phyloP scores from a whole-genome alignment of 208 protist species.

The Trypanosoma conorhini region DNA sequence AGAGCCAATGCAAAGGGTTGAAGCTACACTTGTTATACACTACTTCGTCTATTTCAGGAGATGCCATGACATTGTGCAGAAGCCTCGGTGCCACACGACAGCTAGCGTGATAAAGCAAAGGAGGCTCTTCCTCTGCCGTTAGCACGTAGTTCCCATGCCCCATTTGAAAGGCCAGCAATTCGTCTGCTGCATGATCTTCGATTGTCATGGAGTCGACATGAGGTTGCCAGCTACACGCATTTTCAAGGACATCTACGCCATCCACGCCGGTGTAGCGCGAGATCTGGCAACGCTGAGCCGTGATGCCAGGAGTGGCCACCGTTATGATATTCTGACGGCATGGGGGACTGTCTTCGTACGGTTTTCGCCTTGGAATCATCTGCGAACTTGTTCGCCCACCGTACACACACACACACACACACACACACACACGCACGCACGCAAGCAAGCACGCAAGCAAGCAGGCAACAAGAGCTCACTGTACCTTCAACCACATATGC shows the following conservation, averaged over 20 bases:
- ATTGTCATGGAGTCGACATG: neutral
- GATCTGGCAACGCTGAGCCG: slow-evolving; percentile 58
- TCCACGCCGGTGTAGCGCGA: slow-evolving; percentile 73
- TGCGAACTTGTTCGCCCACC: neutral
- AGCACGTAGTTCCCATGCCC: slow-evolving; percentile 14
- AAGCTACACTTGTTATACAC: slow-evolving; percentile 44
- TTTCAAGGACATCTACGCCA: slow-evolving; percentile 66
- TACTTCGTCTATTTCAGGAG: slow-evolving; percentile 78
- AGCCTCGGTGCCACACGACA: slow-evolving; percentile 67
- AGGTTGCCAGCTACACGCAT: slow-evolving; percentile 42
- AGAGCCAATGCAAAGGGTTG: slow-evolving; percentile 68
- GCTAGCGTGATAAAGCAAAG: slow-evolving; percentile 52
- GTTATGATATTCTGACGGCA: slow-evolving; percentile 79
- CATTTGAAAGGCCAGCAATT: neutral
- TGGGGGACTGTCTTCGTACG: slow-evolving; percentile 61
- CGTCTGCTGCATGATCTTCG: neutral
- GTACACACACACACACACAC: neutral
- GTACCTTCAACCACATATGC: neutral
- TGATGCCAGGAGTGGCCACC: slow-evolving; percentile 74
- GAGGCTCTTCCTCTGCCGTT: slow-evolving; percentile 29
- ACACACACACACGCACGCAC: neutral
- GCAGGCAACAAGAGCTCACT: neutral
- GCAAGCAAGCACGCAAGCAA: neutral
- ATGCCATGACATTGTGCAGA: slow-evolving; percentile 76
- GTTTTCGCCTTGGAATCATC: slow-evolving; percentile 57